Base-by-base conservation (phyloP, 345 rosid species). In the Melaleuca quinquenervia region DNA sequence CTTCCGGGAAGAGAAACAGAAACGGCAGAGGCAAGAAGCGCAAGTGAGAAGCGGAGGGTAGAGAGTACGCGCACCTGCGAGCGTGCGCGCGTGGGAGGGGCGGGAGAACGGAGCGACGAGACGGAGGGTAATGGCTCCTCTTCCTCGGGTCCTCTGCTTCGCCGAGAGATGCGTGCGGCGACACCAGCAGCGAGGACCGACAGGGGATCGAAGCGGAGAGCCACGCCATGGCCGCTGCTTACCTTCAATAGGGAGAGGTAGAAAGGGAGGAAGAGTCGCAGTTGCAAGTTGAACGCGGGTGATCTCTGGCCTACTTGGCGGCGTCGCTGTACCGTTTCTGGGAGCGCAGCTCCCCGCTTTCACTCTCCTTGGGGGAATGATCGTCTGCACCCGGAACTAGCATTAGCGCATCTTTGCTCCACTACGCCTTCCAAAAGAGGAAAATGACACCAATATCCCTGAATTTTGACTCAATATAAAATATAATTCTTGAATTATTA, bases 191-290 rank as follows among this genome's bases (percentile, higher is more conserved):
- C 87, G 50, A 22, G 56, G 52, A 74, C 44, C 86, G 87, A 11
- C 85, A 84, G 41, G 88, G 86, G 85, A 88, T 85, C 89, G 88
- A 83, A 82, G 91, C 83, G 62, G 91, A 83, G 88, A 87, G 83
- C 18, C 75, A 85, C 60, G 91, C 92, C 91, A 90, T 90, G 51
- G 82, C 83, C 86, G 76, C 83, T 26, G 83, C 26, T 22, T 55
- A 32, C 58, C 29, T 48, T 45, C 76, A 32, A 15, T 44, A 62
- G 7, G 44, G 13, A 41, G 14, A 3, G 21, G 2, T 21, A 6
- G 22, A 60, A 41, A 27, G n/a, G 11, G 64, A 26, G 64, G 5
- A 16, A n/a, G 74, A 0, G 4, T 9, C 21, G 75, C 75, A 8
- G 44, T 32, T 16, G 76, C 24, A 1, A 22, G 11, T 44, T 16